Conservation (phyloP, 441 rosid genomes). For the Viola pubescens region DNA sequence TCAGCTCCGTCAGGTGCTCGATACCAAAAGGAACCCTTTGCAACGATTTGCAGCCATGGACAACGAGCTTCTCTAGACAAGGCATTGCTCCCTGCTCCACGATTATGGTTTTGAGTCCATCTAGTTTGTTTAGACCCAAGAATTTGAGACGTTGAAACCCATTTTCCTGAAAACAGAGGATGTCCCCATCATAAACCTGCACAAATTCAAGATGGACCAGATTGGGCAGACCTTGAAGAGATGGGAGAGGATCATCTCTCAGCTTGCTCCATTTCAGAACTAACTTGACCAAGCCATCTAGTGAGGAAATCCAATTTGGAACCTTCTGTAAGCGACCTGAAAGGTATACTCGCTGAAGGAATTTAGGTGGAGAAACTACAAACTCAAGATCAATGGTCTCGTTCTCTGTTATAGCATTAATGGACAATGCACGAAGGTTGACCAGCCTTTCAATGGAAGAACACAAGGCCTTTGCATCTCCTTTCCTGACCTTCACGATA, state of each 20-base stretch:
- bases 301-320: constrained; percentile 27
- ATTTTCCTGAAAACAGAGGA: constrained; percentile 19
- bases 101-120: constrained; percentile 21
- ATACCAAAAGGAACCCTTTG: constrained; percentile 37
- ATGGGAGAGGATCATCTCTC: constrained; percentile 23
- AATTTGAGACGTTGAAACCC: constrained; percentile 33
- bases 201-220: constrained; percentile 35
- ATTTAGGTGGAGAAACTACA: constrained; percentile 19
- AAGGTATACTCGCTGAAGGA: constrained; percentile 25
- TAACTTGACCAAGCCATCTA: constrained; percentile 25
- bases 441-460: constrained; percentile 21
- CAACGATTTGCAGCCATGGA: constrained; percentile 29
- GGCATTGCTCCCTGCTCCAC: constrained; percentile 36
- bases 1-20: constrained; percentile 26
- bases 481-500: constrained; percentile 17
- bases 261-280: constrained; percentile 33
- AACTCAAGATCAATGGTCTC: constrained; percentile 20
- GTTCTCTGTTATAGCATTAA: constrained; percentile 12
- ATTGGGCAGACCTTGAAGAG: constrained; percentile 32
- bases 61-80: constrained; percentile 25
- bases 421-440: constrained; percentile 23
- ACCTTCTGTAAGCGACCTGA: constrained; percentile 20
- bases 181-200: constrained; percentile 30
- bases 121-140: constrained; percentile 31
- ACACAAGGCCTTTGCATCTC: constrained; percentile 24